Conservation (phyloP, 192 early-diverging fungal genomes). For the Piromyces sp. region DNA sequence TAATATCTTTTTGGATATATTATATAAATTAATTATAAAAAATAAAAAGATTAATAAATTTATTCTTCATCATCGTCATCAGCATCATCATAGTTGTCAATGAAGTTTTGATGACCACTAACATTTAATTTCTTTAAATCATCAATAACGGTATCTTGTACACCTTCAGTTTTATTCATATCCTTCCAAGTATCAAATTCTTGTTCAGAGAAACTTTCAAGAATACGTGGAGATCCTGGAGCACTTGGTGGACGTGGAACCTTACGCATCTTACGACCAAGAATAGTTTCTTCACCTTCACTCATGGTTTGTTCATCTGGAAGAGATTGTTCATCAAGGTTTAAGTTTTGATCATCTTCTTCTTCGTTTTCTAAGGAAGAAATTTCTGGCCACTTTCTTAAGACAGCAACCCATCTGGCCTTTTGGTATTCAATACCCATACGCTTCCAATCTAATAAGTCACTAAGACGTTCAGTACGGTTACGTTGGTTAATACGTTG, state of each 20-base stretch:
- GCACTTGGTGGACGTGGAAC: constrained; percentile 77
- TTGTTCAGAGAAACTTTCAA: constrained; percentile 3
- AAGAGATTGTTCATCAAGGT: neutral
- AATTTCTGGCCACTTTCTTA: constrained; percentile 66
- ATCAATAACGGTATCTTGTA: neutral
- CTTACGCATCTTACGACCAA: constrained; percentile 27
- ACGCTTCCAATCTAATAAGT: constrained; percentile 94
- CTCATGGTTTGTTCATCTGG: constrained; percentile 6
- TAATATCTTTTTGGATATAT: too few species aligned
- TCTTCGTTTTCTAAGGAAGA: neutral
- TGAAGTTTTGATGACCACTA: neutral
- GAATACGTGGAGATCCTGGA: constrained; percentile 58
- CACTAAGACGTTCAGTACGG: constrained; percentile 83
- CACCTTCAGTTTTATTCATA: neutral
- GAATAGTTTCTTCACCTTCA: constrained; percentile 31
- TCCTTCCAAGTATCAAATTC: neutral
- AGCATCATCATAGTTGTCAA: neutral
- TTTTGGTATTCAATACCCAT: constrained; percentile 97
- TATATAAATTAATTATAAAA: too few species aligned
- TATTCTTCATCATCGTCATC: neutral
- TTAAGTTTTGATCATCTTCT: neutral
- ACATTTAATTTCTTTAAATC: neutral
- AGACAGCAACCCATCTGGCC: constrained; percentile 81
- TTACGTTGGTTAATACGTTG: constrained; percentile 98
- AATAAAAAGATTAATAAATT: too few species aligned